Conservation (phyloP, 768 basidiomycete genomes). For the Sporobolomyces pararoseus region DNA sequence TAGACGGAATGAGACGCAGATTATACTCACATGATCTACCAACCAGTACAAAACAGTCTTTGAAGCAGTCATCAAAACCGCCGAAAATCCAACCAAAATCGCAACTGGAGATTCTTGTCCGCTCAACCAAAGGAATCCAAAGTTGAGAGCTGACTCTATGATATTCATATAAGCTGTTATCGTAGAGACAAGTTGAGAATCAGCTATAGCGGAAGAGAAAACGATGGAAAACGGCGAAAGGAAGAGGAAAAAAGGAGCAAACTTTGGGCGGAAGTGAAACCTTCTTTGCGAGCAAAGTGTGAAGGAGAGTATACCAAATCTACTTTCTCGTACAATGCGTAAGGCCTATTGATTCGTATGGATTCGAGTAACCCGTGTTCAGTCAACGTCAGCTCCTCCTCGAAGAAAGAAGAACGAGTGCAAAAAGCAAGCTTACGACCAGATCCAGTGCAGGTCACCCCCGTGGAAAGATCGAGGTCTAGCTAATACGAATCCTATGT, state of each 20-base stretch:
- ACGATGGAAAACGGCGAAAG: too few species aligned
- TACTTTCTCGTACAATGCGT: constrained; percentile 25
- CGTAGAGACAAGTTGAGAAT: too few species aligned
- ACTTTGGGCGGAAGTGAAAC: constrained; percentile 48
- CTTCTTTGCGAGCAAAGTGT: constrained; percentile 41
- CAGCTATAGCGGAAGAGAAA: too few species aligned
- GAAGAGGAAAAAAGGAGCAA: neutral
- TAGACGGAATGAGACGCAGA: neutral
- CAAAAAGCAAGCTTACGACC: constrained; percentile 45
- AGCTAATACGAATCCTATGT: constrained; percentile 14
- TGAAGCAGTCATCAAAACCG: constrained; percentile 45
- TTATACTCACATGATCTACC: neutral
- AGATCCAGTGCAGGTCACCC: constrained; percentile 48
- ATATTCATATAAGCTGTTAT: constrained; percentile 47
- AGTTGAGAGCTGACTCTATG: constrained; percentile 46
- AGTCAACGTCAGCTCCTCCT: neutral
- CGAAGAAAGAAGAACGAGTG: too few species aligned
- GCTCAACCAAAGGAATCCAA: constrained; percentile 9
- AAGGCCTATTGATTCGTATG: neutral
- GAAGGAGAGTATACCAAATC: constrained; percentile 46
- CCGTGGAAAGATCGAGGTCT: constrained; percentile 45
- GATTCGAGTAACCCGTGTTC: neutral
- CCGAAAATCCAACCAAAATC: constrained; percentile 48
- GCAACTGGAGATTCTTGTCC: constrained; percentile 38
- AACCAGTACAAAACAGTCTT: constrained; percentile 46